phyloP scores from a whole-genome alignment of 352 stramenopile genomes.

The Pythium vanterpoolii region DNA sequence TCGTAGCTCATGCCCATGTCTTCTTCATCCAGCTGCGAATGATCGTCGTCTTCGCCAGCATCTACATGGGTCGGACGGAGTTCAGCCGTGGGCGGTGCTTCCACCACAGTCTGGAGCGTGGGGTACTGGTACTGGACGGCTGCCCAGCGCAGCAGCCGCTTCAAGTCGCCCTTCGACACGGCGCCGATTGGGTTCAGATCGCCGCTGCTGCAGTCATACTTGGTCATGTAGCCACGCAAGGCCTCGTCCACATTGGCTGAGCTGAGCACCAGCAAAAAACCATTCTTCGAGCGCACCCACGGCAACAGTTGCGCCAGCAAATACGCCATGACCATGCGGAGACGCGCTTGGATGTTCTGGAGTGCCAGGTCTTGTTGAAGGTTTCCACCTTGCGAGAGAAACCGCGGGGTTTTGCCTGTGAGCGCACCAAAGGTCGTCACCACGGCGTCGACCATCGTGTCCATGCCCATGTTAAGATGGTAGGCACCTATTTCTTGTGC shows the following conservation, averaged over 20 bases:
- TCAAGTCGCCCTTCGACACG: constrained; percentile 96
- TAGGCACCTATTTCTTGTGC: constrained; percentile 93
- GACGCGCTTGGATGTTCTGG: constrained; percentile 98
- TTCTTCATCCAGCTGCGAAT: constrained; percentile 97
- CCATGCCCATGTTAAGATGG: constrained; percentile 95
- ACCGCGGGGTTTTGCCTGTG: constrained; percentile 90
- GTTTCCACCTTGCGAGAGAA: constrained; percentile 86
- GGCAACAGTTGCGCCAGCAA: constrained; percentile 97
- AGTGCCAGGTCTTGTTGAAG: constrained; percentile 95
- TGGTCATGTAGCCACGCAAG: constrained; percentile 98
- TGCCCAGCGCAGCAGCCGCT: constrained; percentile 94
- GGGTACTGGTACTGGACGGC: constrained; percentile 90
- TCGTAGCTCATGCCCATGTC: constrained; percentile 99
- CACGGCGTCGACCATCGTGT: constrained; percentile 92
- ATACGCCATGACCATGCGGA: constrained; percentile 99
- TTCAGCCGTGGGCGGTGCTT: constrained; percentile 95
- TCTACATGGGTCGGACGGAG: constrained; percentile 84
- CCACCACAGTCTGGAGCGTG: constrained; percentile 90
- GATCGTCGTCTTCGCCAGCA: constrained; percentile 56
- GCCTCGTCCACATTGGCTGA: constrained; percentile 98
- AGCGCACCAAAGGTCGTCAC: constrained; percentile 73
- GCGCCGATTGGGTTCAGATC: constrained; percentile 98
- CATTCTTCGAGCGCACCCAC: constrained; percentile 92
- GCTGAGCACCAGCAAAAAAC: constrained; percentile 98
- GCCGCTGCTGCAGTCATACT: constrained; percentile 98